Conservation (phyloP, 140 eudicot genomes). For the Artemisia princeps region DNA sequence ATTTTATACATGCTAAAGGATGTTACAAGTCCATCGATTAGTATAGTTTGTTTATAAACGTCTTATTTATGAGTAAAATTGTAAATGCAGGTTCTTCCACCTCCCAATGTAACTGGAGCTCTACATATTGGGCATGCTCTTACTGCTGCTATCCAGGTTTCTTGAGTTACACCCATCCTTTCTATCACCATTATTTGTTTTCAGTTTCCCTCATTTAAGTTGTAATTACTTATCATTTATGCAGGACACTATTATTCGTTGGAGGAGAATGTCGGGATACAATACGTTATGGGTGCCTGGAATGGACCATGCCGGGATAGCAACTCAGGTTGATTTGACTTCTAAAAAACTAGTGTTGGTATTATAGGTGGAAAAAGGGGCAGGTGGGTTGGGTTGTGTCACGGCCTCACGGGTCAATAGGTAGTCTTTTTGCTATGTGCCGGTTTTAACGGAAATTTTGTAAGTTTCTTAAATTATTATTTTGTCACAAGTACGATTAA, state of each 20-base stretch:
- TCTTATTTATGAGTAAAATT: background rate
- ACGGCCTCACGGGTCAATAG: background rate
- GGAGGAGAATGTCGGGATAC: conserved; percentile 93
- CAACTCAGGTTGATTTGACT: conserved; percentile 65
- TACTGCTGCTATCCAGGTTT: conserved; percentile 87
- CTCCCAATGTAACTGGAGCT: conserved; percentile 98
- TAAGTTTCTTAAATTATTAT: no score
- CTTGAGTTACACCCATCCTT: background rate
- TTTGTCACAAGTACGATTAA: background rate
- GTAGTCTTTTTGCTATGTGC: background rate
- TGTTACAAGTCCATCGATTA: background rate
- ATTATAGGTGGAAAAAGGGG: background rate
- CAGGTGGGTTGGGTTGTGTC: background rate
- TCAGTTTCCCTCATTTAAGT: background rate
- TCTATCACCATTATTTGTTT: background rate
- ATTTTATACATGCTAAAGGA: no score
- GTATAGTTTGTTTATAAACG: conserved; percentile 10
- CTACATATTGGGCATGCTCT: conserved; percentile 94
- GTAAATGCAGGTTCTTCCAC: conserved; percentile 80
- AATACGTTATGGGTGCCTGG: conserved; percentile 97
- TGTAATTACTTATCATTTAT: conserved; percentile 15
- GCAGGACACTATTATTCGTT: conserved; percentile 89
- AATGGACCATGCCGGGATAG: conserved; percentile 98
- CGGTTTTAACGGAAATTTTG: no score
- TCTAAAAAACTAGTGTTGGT: background rate